These are phyloP conservation scores for Dittrichia graveolens DNA, from an alignment of 129 eudicot genomes.

Conservation along the genomic window DNA sequence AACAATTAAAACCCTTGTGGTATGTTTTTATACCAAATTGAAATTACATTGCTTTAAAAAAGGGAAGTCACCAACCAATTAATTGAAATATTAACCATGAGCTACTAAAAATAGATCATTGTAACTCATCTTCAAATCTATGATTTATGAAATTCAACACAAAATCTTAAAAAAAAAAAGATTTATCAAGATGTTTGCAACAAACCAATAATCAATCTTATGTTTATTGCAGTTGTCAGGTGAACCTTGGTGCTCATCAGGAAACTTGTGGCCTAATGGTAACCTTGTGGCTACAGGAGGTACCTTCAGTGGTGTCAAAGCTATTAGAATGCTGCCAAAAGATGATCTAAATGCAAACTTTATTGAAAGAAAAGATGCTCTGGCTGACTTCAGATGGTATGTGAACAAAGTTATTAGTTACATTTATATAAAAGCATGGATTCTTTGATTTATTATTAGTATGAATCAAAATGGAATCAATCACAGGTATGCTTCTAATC, in stretches of 20 bases:
- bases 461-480: background rate
- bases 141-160: no score
- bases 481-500: conserved; percentile 64
- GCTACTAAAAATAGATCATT: no score
- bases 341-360: conserved; percentile 48
- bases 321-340: conserved; percentile 45
- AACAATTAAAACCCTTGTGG: conserved; percentile 51
- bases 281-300: conserved; percentile 76
- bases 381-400: conserved; percentile 67
- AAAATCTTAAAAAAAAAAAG: no score
- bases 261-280: conserved; percentile 63
- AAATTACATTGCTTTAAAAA: no score
- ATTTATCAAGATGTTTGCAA: no score
- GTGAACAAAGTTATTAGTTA: background rate
- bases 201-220: no score
- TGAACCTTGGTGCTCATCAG: conserved; percentile 92
- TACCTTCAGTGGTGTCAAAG: conserved; percentile 44
- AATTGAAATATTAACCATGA: no score
- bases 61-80: no score
- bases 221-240: conserved; percentile 42
- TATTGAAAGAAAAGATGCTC: conserved; percentile 43
- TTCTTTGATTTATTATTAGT: background rate
- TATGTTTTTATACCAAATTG: conserved; percentile 4
- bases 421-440: background rate
- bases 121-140: no score